These are phyloP conservation scores for Syzygium oleosum DNA, from an alignment of 345 rosid species.

Conservation along the genomic window DNA sequence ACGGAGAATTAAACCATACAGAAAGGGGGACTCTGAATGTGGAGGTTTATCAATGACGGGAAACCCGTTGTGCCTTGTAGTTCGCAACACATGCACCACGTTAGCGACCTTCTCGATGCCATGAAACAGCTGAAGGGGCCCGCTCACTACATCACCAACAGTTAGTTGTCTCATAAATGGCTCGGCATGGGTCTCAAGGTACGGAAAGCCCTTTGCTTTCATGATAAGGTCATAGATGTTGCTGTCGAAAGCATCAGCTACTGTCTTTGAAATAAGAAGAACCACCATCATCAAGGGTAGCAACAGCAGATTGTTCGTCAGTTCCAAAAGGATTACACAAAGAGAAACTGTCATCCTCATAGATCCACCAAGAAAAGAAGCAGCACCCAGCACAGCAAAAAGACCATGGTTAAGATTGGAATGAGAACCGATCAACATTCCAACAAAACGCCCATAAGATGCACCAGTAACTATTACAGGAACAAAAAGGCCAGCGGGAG, in stretches of 20 bases:
- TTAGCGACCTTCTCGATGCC: conserved; percentile 77
- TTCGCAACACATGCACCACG: conserved; percentile 61
- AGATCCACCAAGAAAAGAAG: conserved; percentile 86
- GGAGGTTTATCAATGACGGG: conserved; percentile 74
- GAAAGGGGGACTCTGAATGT: conserved; percentile 31
- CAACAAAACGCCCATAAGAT: conserved; percentile 74
- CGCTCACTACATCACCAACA: conserved; percentile 70
- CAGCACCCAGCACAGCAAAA: conserved; percentile 89
- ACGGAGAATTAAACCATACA: conserved; percentile 73
- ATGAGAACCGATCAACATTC: conserved; percentile 58
- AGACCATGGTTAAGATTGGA: conserved; percentile 71
- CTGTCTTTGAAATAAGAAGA: conserved; percentile 86
- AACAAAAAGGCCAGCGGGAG: conserved; percentile 82
- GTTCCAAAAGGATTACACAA: conserved; percentile 77
- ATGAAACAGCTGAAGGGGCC: conserved; percentile 63
- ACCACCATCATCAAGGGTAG: conserved; percentile 93
- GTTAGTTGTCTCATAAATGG: conserved; percentile 92
- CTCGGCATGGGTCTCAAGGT: conserved; percentile 67
- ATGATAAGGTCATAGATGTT: conserved; percentile 81
- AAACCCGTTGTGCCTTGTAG: conserved; percentile 74
- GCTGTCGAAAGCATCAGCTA: conserved; percentile 79
- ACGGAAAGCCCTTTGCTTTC: conserved; percentile 90
- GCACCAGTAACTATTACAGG: conserved; percentile 93
- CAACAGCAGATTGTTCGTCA: conserved; percentile 77
- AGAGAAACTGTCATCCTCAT: conserved; percentile 95